phyloP scores from a whole-genome alignment of 106 monocot species.

The Agapanthus africanus region DNA sequence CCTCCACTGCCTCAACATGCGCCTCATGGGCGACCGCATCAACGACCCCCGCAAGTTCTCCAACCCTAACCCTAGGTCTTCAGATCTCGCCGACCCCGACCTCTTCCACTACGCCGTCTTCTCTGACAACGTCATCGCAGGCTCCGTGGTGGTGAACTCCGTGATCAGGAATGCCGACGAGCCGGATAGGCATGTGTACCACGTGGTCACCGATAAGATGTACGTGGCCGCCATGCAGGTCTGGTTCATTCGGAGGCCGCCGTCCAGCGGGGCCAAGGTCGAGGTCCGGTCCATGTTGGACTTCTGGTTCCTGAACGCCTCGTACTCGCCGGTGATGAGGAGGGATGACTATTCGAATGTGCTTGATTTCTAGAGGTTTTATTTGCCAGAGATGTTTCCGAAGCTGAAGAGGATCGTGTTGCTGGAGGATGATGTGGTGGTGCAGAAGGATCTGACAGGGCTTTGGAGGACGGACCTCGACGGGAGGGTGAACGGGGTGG shows the following conservation, averaged over 20 bases:
- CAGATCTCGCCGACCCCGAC: conserved; percentile 27
- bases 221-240: conserved; percentile 75
- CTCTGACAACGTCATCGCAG: conserved; percentile 83
- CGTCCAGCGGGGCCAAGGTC: conserved; percentile 40
- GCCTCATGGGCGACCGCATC: conserved; percentile 7
- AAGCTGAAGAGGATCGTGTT: conserved; percentile 51
- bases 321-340: conserved; percentile 34
- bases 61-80: not conserved
- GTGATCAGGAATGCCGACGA: conserved; percentile 46
- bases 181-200: conserved; percentile 57
- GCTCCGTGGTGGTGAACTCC: conserved; percentile 69
- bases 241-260: conserved; percentile 74
- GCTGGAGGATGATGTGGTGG: conserved; percentile 92
- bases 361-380: conserved; percentile 70
- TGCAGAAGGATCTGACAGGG: conserved; percentile 66
- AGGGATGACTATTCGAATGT: conserved; percentile 33
- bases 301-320: conserved; percentile 54
- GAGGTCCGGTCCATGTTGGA: conserved; percentile 48
- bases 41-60: not conserved
- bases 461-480: conserved; percentile 70
- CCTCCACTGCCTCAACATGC: conserved; percentile 10
- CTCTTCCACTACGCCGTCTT: conserved; percentile 72
- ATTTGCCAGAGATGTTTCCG: conserved; percentile 89
- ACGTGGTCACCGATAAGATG: conserved; percentile 75
- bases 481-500: conserved; percentile 80